Conservation (phyloP, 257 asterid species). For the Mentha longifolia region DNA sequence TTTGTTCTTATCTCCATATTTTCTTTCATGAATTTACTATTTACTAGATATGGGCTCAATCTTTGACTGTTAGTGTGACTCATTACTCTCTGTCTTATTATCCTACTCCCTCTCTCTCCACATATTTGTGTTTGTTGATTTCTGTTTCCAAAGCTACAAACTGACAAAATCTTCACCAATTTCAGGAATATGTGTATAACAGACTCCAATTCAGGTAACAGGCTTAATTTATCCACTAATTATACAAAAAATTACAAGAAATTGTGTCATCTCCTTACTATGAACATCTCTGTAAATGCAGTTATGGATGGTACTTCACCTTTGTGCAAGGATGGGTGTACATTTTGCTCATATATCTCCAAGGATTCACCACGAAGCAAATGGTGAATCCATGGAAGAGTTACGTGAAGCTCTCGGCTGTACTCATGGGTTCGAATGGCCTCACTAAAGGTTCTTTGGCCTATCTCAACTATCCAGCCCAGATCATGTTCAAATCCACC, state of each 20-base stretch:
- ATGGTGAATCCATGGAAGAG: slow-evolving; percentile 97
- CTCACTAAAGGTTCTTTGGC: slow-evolving; percentile 93
- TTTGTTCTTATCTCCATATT: slow-evolving; percentile 4
- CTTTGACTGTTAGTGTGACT: slow-evolving; percentile 7
- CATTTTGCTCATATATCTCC: slow-evolving; percentile 64
- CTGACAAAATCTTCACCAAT: slow-evolving; percentile 21
- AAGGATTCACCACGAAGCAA: slow-evolving; percentile 86
- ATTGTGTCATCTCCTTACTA: not conserved
- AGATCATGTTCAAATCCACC: slow-evolving; percentile 96
- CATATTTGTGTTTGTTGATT: not conserved
- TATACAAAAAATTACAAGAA: not conserved
- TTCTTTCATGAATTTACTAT: slow-evolving; percentile 1
- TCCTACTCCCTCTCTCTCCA: slow-evolving; percentile 9
- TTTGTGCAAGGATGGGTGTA: slow-evolving; percentile 98
- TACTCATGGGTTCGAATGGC: slow-evolving; percentile 93
- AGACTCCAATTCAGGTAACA: slow-evolving; percentile 89
- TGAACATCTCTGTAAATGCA: slow-evolving; percentile 35
- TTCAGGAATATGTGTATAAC: slow-evolving; percentile 95
- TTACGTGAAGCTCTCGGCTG: slow-evolving; percentile 85
- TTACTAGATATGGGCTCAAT: not conserved
- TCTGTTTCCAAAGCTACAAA: not conserved
- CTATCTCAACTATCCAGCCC: slow-evolving; percentile 91
- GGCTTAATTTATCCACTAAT: slow-evolving; percentile 9
- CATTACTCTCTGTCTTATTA: not conserved
- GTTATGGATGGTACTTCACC: slow-evolving; percentile 97